Base-by-base conservation (phyloP, 768 basidiomycete genomes). In the Naganishia onofrii region DNA sequence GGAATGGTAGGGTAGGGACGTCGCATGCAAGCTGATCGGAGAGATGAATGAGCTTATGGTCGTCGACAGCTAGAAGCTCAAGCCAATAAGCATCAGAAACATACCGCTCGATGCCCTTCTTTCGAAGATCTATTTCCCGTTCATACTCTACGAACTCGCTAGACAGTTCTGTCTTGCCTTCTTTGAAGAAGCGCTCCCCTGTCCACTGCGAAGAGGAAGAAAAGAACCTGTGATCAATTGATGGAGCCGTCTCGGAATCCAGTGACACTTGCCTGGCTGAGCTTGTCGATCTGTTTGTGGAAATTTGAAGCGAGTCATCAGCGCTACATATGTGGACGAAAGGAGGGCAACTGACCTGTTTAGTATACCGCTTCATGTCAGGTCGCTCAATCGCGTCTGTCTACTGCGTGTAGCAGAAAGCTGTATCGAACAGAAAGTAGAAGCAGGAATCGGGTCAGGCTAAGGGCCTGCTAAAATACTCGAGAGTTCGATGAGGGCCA, bases 121-220 rank as follows among this genome's bases (percentile, higher is more conserved):
- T 86, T 60, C 92, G 83, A 34, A 92, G 82, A 65, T 94, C 92
- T 32, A 96, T 87, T 77, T 95, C 92, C 75, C 85, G 85, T 80
- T 94, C 91, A 54, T 93, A 83, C 57, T 89, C 90, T 44, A 83
- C 85, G 79, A 94, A 90, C 72, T 93, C 92, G 29, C 89, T 89
- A 2, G 89, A 87, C 36, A 89, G 85, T 52, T 86, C 81, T 1
- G 90, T 88, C 84, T 90, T 94, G 78, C 92, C 90, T 72, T 88
- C 86, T 29, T 89, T 85, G 48, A 90, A 88, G 66, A 96, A 91
- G 74, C 90, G 89, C 82, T 94, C 92, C 51, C 90, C 91, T 6
- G 90, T 91, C 90, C 91, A 91, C 90, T 93, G 26, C 17, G 7
- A 26, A 44, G 19, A 51, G 48, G 48, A 51, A 23, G 21, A 21